Base-by-base conservation (phyloP, 768 basidiomycete genomes). In the Russula vinacea region DNA sequence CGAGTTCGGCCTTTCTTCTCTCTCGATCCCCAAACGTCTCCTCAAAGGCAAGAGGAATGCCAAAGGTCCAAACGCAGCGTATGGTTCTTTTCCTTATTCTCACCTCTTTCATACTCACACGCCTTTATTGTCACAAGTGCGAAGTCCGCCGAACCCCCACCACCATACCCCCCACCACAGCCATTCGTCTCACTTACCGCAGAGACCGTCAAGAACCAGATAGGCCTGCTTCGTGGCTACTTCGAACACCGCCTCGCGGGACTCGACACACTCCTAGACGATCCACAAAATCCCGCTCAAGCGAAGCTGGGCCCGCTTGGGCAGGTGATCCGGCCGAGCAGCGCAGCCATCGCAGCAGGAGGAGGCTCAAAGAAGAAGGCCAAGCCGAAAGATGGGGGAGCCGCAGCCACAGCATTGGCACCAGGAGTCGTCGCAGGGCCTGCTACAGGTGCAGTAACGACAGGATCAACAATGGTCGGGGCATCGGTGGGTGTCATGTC, bases 91-190 rank as follows among this genome's bases (percentile, higher is more conserved):
- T 24, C 55, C 55, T 35, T 17, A 22, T 53, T 56, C 35, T 10
- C 59, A 17, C 50, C 16, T 57, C 26, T 14, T 5, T 54, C 24
- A 17, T 60, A 54, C 42, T 40, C 42, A 62, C 50, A 35, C 42
- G 10, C 17, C 26, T 17, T 22, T 26, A 24, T 55, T 26, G 16
- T 9, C 54, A 55, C 67, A 89, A 89, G 86, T 58, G 79, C 80
- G 53, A 86, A 85, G 70, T 85, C 88, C 1, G 82, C 77, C 26
- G 89, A 92, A 73, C 89, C 90, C 0, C 90, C 89, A 1, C 84
- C 84, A 2, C 91, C 89, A 6, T 97, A 88, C 73, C 91, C 93
- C 0, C 90, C 89, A 0, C 95, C 94, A 0, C 88, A 89, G 0
- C 81, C 89, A 0, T 92, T 95, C 71, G 74, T 92, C 3, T 86